Conservation (phyloP, 176 grass and related monocot species). For the Ampelocalamus luodianensis region DNA sequence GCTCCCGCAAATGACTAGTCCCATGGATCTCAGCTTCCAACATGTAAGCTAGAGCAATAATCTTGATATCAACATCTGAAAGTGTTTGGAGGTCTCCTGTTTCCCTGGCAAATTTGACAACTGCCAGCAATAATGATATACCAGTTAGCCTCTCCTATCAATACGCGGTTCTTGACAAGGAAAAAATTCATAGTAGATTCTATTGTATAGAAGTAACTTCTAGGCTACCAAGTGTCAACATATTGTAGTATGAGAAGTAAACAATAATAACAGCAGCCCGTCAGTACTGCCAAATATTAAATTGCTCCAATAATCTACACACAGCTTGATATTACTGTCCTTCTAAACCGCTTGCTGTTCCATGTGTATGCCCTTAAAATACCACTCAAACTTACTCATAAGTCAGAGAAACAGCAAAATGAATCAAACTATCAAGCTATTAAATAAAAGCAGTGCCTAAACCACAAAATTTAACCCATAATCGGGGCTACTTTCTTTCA, state of each 20-base stretch:
- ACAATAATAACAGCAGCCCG: background rate
- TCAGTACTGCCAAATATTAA: background rate
- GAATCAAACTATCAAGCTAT: slow-evolving; percentile 1
- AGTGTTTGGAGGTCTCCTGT: slow-evolving; percentile 93
- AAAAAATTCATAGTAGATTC: background rate
- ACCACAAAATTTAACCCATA: background rate
- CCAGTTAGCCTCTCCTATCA: slow-evolving; percentile 6
- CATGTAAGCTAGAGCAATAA: slow-evolving; percentile 95
- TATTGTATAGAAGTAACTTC: background rate
- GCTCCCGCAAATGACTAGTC: slow-evolving; percentile 75
- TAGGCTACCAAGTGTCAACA: background rate
- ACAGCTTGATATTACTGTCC: background rate
- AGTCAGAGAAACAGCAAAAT: background rate
- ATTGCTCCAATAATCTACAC: background rate
- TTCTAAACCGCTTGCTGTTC: background rate
- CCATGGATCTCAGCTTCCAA: slow-evolving; percentile 85
- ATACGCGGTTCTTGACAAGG: background rate
- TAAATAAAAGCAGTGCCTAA: background rate
- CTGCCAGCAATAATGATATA: slow-evolving; percentile 41
- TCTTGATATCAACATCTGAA: slow-evolving; percentile 95
- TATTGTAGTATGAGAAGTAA: background rate
- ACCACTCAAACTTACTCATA: background rate
- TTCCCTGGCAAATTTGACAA: slow-evolving; percentile 88
- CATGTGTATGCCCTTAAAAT: background rate
- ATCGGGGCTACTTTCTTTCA: background rate